Conservation (phyloP, 768 basidiomycete species). For the Panus rudis region DNA sequence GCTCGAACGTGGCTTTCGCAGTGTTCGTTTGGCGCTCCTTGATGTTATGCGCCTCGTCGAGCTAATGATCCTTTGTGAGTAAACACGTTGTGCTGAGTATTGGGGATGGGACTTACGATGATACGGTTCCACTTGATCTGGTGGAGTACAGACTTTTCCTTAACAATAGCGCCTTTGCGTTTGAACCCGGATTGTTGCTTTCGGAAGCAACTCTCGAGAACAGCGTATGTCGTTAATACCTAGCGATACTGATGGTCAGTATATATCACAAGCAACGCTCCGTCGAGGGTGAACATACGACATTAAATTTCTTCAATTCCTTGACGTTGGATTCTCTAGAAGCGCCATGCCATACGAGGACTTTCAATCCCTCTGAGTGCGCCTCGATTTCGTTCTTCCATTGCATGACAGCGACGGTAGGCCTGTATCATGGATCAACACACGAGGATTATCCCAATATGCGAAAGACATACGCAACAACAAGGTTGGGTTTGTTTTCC, state of each 20-base stretch:
- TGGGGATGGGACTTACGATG: conserved; percentile 40
- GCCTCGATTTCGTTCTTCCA: conserved; percentile 92
- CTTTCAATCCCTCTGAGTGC: conserved; percentile 78
- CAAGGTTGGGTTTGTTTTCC: conserved; percentile 70
- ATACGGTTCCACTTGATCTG: conserved; percentile 78
- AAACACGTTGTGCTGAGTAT: neutral
- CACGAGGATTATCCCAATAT: neutral
- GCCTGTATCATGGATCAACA: conserved; percentile 22
- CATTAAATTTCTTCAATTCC: conserved; percentile 78
- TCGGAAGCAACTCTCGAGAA: conserved; percentile 87
- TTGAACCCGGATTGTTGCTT: conserved; percentile 93
- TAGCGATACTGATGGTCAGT: conserved; percentile 20
- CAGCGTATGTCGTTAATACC: conserved; percentile 83
- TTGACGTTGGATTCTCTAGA: conserved; percentile 59
- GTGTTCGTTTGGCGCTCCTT: conserved; percentile 94
- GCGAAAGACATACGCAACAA: conserved; percentile 84
- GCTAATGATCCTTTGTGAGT: conserved; percentile 30
- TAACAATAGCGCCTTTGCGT: conserved; percentile 74
- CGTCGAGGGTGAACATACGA: conserved; percentile 43
- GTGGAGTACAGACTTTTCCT: conserved; percentile 84
- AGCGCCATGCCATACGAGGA: conserved; percentile 89
- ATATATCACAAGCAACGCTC: neutral
- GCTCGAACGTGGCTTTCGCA: conserved; percentile 92
- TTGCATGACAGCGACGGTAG: conserved; percentile 56
- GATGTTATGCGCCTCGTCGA: conserved; percentile 97